Evolutionary conservation across 2,329 filamentous ascomycete species (phyloP).

Genomic region (Fusarium incarnatum): DNA sequence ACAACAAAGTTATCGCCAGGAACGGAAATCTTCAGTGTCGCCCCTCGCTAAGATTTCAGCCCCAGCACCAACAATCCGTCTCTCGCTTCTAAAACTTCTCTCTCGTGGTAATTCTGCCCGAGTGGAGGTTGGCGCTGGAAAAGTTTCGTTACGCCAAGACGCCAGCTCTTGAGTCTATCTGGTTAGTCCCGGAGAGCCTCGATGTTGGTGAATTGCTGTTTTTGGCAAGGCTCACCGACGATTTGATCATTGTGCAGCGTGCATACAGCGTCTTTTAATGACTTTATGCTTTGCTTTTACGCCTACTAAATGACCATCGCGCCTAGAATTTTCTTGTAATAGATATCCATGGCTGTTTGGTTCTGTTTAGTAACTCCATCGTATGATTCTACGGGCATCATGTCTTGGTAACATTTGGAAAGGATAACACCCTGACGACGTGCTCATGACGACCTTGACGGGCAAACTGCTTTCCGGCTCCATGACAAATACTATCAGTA

Average conservation of each 20-base stretch:
- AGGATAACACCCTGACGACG: not conserved
- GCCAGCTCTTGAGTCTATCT: conserved; percentile 3
- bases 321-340: not conserved
- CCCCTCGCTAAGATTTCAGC: conserved; percentile 12
- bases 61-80: conserved; percentile 8
- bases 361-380: not conserved
- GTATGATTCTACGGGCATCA: not conserved
- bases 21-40: not conserved
- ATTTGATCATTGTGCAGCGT: conserved; percentile 19
- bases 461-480: not conserved
- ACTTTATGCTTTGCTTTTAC: not conserved
- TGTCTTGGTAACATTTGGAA: not conserved
- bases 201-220: conserved; percentile 1
- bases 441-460: not conserved
- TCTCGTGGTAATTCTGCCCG: conserved; percentile 39
- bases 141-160: not conserved
- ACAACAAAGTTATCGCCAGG: not conserved
- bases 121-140: not conserved
- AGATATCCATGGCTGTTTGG: too few species aligned
- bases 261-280: not conserved
- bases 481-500: not conserved
- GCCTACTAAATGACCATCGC: not conserved
- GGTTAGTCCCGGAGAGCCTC: conserved; percentile 33
- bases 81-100: conserved; percentile 1
- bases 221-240: conserved; percentile 18